These are phyloP conservation scores for Pisolithus microcarpus DNA, from an alignment of 768 basidiomycete genomes.

Conservation along the genomic window DNA sequence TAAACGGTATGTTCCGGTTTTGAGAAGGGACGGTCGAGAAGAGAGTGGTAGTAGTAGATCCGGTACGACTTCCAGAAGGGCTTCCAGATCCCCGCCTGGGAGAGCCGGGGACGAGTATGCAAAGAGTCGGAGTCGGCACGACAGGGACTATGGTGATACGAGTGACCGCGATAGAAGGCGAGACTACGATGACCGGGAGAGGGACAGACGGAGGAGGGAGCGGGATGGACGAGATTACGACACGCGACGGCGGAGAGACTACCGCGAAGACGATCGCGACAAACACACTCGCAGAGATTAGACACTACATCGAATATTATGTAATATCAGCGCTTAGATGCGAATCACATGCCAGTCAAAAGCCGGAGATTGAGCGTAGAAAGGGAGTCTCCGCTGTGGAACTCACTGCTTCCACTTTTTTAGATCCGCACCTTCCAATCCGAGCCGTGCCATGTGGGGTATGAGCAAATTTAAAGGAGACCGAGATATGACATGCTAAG, in stretches of 20 bases:
- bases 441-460: not conserved
- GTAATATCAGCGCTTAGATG: too few species aligned
- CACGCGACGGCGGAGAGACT: slow-evolving; percentile 25
- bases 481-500: not conserved
- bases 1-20: slow-evolving; percentile 76
- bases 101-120: slow-evolving; percentile 8
- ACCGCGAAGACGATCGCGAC: not conserved
- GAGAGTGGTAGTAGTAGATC: slow-evolving; percentile 27
- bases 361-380: not conserved
- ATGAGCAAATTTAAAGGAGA: not conserved
- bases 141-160: slow-evolving; percentile 8
- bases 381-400: not conserved
- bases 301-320: not conserved
- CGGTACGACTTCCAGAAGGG: slow-evolving; percentile 38
- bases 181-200: slow-evolving; percentile 20
- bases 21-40: slow-evolving; percentile 53
- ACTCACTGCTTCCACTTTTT: not conserved
- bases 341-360: not conserved
- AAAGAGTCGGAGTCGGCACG: slow-evolving; percentile 7
- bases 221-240: slow-evolving; percentile 8
- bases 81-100: slow-evolving; percentile 43
- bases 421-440: not conserved
- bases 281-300: not conserved
- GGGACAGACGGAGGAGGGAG: slow-evolving; percentile 17
- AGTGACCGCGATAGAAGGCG: slow-evolving; percentile 20